Evolutionary conservation across 306 rosid species (phyloP), one percentile per base, ranked within the genome.

Genomic region (Elaeagnus macrophylla): DNA sequence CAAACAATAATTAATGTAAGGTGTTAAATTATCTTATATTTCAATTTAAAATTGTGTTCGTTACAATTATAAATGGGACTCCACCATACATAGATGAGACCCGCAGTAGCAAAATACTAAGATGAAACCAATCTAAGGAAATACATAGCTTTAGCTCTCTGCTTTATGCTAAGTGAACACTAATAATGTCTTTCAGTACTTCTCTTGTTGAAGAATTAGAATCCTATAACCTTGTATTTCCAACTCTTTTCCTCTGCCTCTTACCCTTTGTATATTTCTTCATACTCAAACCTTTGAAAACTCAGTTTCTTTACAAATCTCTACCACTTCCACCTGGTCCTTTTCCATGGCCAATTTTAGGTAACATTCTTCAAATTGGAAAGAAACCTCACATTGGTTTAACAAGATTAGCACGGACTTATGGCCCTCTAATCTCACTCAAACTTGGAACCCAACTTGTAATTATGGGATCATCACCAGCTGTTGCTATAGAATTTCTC

Each of bases 321-420:
- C 48, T 49, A 10, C 45, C 53, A 5, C 61, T 65, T 37, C 61
- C 69, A 38, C 62, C 48, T 7, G 69, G 69, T 38, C 69, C 62
- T 10, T 45, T 16, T 12, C 54, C 54, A 59, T 67, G 72, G 72
- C 67, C 72, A 8, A 53, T 59, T 5, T 4, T 67, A 8, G 72
- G 67, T 46, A 59, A 67, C 14, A 13, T 66, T 9, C 48, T 40
- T 16, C 64, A 66, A 19, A 6, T 66, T 8, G 45, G 57, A 7
- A 50, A 9, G 0, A 32, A 39, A 7, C 58, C 65, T 17, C 65
- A 58, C 8, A 8, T 39, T 25, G 15, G 14, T 25, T 11, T 43
- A 14, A 16, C 65, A 8, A 52, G 37, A 3, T 32, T 52, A 0
- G 51, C 68, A 0, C 18, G 52, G 42, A n/a, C 7, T 17, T 46